These are phyloP conservation scores for Boletus huronensis DNA, from an alignment of 768 basidiomycete genomes.

Conservation along the genomic window DNA sequence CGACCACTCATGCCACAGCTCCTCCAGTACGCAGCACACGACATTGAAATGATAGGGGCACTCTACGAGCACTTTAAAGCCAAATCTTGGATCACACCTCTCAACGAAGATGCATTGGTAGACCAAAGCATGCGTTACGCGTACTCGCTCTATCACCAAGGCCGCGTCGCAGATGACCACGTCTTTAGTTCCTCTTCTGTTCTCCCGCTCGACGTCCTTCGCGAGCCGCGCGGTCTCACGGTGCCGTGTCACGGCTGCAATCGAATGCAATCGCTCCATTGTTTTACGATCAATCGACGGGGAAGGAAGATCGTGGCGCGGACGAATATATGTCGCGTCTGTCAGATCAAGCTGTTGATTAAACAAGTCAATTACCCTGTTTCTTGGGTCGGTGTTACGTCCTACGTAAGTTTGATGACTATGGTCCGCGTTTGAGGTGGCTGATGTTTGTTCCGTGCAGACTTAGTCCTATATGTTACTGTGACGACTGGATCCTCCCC, in stretches of 20 bases:
- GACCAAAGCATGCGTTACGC: slow-evolving; percentile 31
- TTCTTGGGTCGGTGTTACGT: slow-evolving; percentile 19
- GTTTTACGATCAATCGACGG: slow-evolving; percentile 20
- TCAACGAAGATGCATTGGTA: slow-evolving; percentile 12
- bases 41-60: slow-evolving; percentile 37
- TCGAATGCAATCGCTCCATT: slow-evolving; percentile 28
- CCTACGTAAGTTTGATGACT: slow-evolving; percentile 11
- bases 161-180: slow-evolving; percentile 24
- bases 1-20: slow-evolving; percentile 37
- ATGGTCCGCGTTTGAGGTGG: background rate
- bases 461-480: background rate
- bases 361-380: slow-evolving; percentile 20
- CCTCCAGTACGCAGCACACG: slow-evolving; percentile 41
- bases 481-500: background rate
- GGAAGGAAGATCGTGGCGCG: slow-evolving; percentile 20
- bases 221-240: slow-evolving; percentile 23
- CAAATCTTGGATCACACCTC: slow-evolving; percentile 21
- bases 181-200: slow-evolving; percentile 21
- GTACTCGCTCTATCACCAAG: slow-evolving; percentile 26
- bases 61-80: slow-evolving; percentile 35
- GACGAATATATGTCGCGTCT: slow-evolving; percentile 26
- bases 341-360: slow-evolving; percentile 32
- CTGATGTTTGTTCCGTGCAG: slow-evolving; percentile 13
- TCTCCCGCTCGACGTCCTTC: slow-evolving; percentile 27
- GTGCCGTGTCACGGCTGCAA: slow-evolving; percentile 26